phyloP scores from a whole-genome alignment of 148 eudicot species.

The Fallopia convolvulus region DNA sequence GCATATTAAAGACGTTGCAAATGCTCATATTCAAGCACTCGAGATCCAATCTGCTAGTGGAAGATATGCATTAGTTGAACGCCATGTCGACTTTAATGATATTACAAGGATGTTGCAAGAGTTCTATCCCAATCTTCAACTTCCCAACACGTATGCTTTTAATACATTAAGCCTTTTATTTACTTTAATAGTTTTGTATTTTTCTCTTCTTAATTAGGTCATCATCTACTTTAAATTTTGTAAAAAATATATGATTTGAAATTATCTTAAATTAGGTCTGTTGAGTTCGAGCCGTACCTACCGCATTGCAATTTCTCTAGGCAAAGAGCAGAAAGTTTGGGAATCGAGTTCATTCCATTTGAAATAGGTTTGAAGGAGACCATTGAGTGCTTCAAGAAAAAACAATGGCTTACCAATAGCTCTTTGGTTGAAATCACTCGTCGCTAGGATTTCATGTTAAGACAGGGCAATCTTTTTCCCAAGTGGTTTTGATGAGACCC shows the following conservation, averaged over 20 bases:
- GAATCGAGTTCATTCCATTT: slow-evolving; percentile 12
- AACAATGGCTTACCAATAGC: neutral
- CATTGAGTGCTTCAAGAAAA: slow-evolving; percentile 14
- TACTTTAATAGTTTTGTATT: too few species aligned
- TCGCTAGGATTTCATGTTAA: too few species aligned
- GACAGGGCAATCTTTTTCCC: too few species aligned
- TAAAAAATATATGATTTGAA: neutral
- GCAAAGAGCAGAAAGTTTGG: slow-evolving; percentile 12
- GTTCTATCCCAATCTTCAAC: slow-evolving; percentile 33
- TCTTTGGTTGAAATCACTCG: too few species aligned
- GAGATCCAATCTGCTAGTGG: slow-evolving; percentile 37
- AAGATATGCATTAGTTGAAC: slow-evolving; percentile 37
- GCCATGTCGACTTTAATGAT: slow-evolving; percentile 30
- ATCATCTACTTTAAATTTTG: too few species aligned
- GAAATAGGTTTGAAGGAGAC: slow-evolving; percentile 15
- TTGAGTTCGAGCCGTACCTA: neutral
- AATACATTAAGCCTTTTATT: too few species aligned
- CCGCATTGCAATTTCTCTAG: slow-evolving; percentile 7
- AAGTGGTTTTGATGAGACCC: too few species aligned
- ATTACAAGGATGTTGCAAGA: slow-evolving; percentile 27
- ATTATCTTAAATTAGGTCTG: neutral
- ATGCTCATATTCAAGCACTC: slow-evolving; percentile 31
- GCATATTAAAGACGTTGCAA: slow-evolving; percentile 37
- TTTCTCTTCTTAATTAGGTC: too few species aligned
- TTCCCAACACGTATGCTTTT: slow-evolving; percentile 34